Conservation (phyloP, 768 basidiomycete species). For the Suillus subaureus region DNA sequence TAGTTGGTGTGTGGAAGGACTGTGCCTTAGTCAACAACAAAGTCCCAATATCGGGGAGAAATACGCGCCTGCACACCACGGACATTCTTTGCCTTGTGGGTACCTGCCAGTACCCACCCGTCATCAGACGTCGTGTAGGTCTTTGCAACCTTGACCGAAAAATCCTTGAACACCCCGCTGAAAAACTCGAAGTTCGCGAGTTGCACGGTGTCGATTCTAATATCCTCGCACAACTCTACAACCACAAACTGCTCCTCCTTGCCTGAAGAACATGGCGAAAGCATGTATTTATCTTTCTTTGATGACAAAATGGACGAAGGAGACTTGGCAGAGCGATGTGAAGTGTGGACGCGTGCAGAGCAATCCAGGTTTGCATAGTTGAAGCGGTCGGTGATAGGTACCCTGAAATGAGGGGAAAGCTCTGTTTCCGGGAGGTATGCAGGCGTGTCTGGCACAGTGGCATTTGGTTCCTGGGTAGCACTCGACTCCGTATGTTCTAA, state of each 20-base stretch:
- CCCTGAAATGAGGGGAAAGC: conserved; percentile 63
- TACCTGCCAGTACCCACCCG: conserved; percentile 75
- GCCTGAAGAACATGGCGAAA: conserved; percentile 79
- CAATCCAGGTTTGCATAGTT: conserved; percentile 95
- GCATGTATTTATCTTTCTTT: conserved; percentile 95
- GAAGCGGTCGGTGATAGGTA: conserved; percentile 84
- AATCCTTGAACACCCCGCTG: conserved; percentile 92
- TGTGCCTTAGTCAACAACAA: conserved; percentile 25
- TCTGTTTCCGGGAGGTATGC: conserved; percentile 19
- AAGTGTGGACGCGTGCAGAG: conserved; percentile 85
- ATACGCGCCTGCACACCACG: conserved; percentile 83
- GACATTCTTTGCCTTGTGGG: conserved; percentile 84
- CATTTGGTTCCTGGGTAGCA: conserved; percentile 12
- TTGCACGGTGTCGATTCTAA: conserved; percentile 94
- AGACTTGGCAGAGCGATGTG: conserved; percentile 82
- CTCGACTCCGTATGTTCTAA: conserved; percentile 9
- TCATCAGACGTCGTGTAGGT: conserved; percentile 64
- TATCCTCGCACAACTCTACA: conserved; percentile 97
- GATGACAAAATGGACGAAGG: conserved; percentile 81
- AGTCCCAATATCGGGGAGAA: conserved; percentile 3
- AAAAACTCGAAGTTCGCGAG: conserved; percentile 98
- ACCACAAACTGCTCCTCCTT: conserved; percentile 71
- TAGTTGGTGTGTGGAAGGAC: conserved; percentile 79
- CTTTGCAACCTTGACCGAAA: conserved; percentile 85
- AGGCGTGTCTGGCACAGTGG: conserved; percentile 17